A percentile compares a stretch with the other conserved stretches of the same genome.
phyloP scores from a whole-genome alignment of 1,284 basidiomycete genomes.

The Irpex rosettiformis region DNA sequence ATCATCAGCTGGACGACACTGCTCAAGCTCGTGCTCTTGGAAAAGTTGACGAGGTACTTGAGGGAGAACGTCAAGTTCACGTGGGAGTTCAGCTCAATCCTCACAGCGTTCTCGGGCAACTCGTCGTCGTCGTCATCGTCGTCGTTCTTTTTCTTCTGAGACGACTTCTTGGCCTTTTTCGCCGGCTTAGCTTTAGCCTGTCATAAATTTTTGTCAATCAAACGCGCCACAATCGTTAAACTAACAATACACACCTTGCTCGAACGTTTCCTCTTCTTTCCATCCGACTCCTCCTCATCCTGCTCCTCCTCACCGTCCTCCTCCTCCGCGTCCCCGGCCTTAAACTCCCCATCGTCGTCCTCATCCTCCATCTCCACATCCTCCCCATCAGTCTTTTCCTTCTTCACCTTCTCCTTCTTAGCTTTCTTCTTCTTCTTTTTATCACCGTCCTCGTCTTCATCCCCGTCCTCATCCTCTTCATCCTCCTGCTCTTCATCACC shows the following conservation, averaged over 20 bases:
- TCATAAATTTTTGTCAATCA: background rate
- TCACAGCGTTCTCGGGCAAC: conserved; percentile 52
- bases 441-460: conserved; percentile 39
- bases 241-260: conserved; percentile 42
- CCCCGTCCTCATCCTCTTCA: conserved; percentile 36
- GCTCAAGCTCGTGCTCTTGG: conserved; percentile 84
- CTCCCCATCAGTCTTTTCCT: conserved; percentile 36
- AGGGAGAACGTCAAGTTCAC: conserved; percentile 95
- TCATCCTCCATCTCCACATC: conserved; percentile 44
- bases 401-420: conserved; percentile 37
- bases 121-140: conserved; percentile 44
- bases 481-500: conserved; percentile 37
- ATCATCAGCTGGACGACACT: conserved; percentile 79
- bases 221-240: background rate
- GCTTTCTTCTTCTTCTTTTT: conserved; percentile 41
- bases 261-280: conserved; percentile 64
- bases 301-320: conserved; percentile 51
- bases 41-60: conserved; percentile 97
- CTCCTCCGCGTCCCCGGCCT: conserved; percentile 40
- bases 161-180: conserved; percentile 44
- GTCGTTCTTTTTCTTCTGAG: conserved; percentile 24
- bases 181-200: conserved; percentile 38
- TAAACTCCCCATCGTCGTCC: conserved; percentile 37
- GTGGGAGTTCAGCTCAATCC: conserved; percentile 86
- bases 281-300: conserved; percentile 34